Percentiles rank a stretch among this genome's conserved stretches.
phyloP scores from a whole-genome alignment of 352 stramenopile genomes.

The Phytopythium mirpurense region DNA sequence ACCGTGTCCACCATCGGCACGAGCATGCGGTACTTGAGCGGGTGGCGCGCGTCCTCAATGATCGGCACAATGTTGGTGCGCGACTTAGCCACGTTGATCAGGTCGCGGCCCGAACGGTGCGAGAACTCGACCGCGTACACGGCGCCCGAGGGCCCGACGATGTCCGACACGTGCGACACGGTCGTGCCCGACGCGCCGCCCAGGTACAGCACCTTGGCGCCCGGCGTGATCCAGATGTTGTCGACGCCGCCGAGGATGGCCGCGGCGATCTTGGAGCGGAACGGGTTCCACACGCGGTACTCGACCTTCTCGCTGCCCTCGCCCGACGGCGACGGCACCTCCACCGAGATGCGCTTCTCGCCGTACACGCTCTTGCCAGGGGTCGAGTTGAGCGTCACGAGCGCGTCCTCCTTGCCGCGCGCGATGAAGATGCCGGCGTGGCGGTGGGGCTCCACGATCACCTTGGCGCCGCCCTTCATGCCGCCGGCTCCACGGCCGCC shows the following conservation, averaged over 20 bases:
- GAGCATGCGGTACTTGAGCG: constrained; percentile 98
- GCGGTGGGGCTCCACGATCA: constrained; percentile 97
- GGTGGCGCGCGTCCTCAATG: constrained; percentile 98
- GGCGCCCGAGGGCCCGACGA: constrained; percentile 95
- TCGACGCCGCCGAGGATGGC: constrained; percentile 98
- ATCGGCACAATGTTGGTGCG: constrained; percentile 99
- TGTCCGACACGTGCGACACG: constrained; percentile 99
- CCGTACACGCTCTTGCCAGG: constrained; percentile 99
- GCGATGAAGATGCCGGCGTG: constrained; percentile 99
- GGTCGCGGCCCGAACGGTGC: constrained; percentile 96
- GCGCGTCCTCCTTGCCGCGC: constrained; percentile 97
- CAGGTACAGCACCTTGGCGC: constrained; percentile 98
- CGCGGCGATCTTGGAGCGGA: constrained; percentile 98
- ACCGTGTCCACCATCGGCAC: constrained; percentile 99
- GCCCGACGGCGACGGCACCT: constrained; percentile 87
- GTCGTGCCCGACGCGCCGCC: constrained; percentile 98
- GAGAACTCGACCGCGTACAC: constrained; percentile 99
- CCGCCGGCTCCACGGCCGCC: constrained; percentile 68
- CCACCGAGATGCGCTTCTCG: constrained; percentile 99
- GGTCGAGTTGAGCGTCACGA: constrained; percentile 98
- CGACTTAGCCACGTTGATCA: constrained; percentile 99
- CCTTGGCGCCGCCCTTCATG: constrained; percentile 95
- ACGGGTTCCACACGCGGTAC: constrained; percentile 99
- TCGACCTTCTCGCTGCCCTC: constrained; percentile 96
- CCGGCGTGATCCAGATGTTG: constrained; percentile 98